Base-by-base conservation (phyloP, 305 asterid species). In the Fraxinus latifolia region DNA sequence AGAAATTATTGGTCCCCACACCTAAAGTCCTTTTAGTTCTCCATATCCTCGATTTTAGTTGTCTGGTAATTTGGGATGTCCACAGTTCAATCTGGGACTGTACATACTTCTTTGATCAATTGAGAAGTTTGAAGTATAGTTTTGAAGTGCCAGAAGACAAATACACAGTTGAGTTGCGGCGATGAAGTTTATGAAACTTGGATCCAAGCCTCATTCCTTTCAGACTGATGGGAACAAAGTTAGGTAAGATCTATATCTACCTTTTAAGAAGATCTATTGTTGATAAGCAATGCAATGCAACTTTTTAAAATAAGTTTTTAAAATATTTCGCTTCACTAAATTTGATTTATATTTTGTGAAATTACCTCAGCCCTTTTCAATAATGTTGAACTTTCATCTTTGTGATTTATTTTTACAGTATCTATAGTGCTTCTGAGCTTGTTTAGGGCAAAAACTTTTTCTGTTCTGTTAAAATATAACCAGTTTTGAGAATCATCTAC, bases 181-280 rank as follows among this genome's bases (percentile, higher is more conserved):
- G 87, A 96, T 96, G 99, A 96, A 96, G 99, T 96, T 93, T 87
- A 96, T 96, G 99, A 96, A 96, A 90, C 99, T 96, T 88, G 98
- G 98, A 90, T 94, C 98, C 88, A 94, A 94, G 87, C 94, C 98
- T 2, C 98, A 96, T 89, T 81, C 90, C 3, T 96, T 94, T 83
- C 97, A 94, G 89, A 86, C 92, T 9, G 97, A 94, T 79, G 98
- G 89, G 53, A 88, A 89, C 86, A 88, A 87, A 87, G 85, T 84
- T 86, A 93, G 98, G 98, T 94, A 78, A 89, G 94, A 88, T 91
- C 89, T 84, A 85, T 82, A 32, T 36, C 74, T 17, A 12, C 73
- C 78, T 21, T 34, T 3, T 36, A 0, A 70, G 34, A 11, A 47
- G 71, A 62, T 62, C 71, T 7, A 23, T 25, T 62, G 14, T 9